phyloP scores from a whole-genome alignment of 306 rosid species.

The Lablab purpureus region DNA sequence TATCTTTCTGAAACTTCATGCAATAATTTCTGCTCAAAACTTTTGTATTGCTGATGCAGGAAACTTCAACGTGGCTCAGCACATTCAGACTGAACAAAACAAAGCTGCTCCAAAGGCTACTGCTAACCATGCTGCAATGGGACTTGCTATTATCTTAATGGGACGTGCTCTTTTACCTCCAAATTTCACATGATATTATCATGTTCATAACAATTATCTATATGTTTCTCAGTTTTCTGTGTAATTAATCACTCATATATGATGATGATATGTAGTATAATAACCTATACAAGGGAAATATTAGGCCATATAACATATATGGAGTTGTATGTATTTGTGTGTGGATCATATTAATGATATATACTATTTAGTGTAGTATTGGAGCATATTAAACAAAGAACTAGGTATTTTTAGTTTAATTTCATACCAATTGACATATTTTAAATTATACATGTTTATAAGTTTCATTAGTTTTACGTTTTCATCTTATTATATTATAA shows the following conservation, averaged over 20 bases:
- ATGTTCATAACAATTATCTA: neutral
- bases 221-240: conserved; percentile 1
- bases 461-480: too few species aligned
- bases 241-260: neutral
- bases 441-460: too few species aligned
- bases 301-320: neutral
- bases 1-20: neutral
- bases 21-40: too few species aligned
- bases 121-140: conserved; percentile 49
- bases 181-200: neutral
- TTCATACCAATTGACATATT: too few species aligned
- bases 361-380: neutral
- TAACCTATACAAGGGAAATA: neutral
- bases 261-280: neutral
- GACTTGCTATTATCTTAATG: conserved; percentile 54
- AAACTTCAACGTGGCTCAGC: conserved; percentile 74
- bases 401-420: neutral
- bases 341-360: neutral
- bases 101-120: conserved; percentile 52
- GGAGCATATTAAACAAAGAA: neutral
- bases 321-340: neutral
- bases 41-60: conserved; percentile 49
- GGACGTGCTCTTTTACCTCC: conserved; percentile 50
- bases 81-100: conserved; percentile 53
- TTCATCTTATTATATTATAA: too few species aligned